Base-by-base conservation (phyloP, 371 early-diverging fungal genomes). In the Syncephalastrum contaminatum region DNA sequence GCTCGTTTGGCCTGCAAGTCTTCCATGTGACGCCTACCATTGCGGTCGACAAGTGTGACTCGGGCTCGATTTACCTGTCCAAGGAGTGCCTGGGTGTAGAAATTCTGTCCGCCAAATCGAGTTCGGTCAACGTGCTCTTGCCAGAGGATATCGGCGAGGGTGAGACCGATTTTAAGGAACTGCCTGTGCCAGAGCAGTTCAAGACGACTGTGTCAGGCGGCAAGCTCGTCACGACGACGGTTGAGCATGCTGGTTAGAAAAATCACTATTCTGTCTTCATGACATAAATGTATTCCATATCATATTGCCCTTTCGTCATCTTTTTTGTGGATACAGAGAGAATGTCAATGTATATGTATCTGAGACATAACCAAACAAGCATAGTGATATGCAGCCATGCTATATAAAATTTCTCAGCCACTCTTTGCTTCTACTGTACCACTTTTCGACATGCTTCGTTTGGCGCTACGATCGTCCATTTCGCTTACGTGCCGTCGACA, bases 21-120 rank as follows among this genome's bases (percentile, higher is more conserved):
- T 85, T 89, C 42, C 88, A 90, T 42, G 76, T 73, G 0, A 89
- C 87, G 4, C 96, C 97, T 0, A 93, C 93, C 4, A 84, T 94
- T 48, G 85, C 82, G 36, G 73, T 97, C 42, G 97, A 97, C 72
- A 97, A 97, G 73, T 88, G 93, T 18, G 97, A 98, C 72, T 89
- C 96, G 19, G 85, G 88, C 54, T 89, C 93, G 62, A 75, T 97
- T 20, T 98, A 87, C 66, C 64, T 98, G 25, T 88, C 92, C 18
- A 81, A 86, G 59, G 87, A 84, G 4, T 85, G 88, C 40, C 45
- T 86, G 48, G 90, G 87, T 43, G 84, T 88, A 1, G 94, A 95
- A 68, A 87, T 98, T 36, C 75, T 95, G 59, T 92, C 95, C 2
- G 90, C 96, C 22, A 98, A 97, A 75, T 87, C 89, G 43, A 86